phyloP scores from a whole-genome alignment of 108 stramenopile species.

The Epithemia pelagica region DNA sequence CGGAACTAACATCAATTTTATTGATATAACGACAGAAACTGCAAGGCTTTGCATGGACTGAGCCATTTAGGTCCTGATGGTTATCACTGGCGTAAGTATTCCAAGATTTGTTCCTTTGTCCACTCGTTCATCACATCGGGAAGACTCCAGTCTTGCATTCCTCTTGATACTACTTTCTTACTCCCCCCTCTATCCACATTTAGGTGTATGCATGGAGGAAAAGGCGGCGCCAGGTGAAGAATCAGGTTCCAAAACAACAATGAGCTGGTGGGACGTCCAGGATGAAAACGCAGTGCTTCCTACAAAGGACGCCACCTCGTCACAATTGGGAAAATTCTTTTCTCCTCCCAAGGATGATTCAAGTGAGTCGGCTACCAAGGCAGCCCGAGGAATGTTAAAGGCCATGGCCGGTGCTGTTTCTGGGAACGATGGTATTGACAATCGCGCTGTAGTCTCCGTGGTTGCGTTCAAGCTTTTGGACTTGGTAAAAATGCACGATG shows the following conservation, averaged over 20 bases:
- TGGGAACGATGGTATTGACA: constrained; percentile 34
- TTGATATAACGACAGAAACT: constrained; percentile 24
- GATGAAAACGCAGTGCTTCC: constrained; percentile 81
- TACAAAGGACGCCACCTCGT: constrained; percentile 51
- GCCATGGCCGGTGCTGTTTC: constrained; percentile 53
- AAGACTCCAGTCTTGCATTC: too few relatives aligned
- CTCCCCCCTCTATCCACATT: too few relatives aligned
- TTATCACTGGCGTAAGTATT: constrained; percentile 65
- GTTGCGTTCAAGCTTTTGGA: constrained; percentile 82
- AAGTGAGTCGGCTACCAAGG: constrained; percentile 65
- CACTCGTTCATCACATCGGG: neutral
- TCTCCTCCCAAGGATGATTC: constrained; percentile 26
- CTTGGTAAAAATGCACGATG: constrained; percentile 48
- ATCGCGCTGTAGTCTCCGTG: constrained; percentile 47
- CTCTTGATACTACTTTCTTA: too few relatives aligned
- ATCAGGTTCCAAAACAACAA: constrained; percentile 19
- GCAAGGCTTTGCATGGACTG: constrained; percentile 44
- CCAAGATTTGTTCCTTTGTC: neutral
- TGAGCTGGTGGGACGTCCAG: constrained; percentile 87
- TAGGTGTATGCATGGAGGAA: constrained; percentile 68
- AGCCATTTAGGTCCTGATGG: constrained; percentile 60
- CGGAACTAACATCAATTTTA: neutral
- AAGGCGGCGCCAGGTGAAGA: constrained; percentile 25
- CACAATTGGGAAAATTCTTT: constrained; percentile 56
- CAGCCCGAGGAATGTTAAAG: constrained; percentile 70